Base-by-base conservation (phyloP, 2,329 filamentous ascomycete genomes). In the Trichocomaceae sp. region DNA sequence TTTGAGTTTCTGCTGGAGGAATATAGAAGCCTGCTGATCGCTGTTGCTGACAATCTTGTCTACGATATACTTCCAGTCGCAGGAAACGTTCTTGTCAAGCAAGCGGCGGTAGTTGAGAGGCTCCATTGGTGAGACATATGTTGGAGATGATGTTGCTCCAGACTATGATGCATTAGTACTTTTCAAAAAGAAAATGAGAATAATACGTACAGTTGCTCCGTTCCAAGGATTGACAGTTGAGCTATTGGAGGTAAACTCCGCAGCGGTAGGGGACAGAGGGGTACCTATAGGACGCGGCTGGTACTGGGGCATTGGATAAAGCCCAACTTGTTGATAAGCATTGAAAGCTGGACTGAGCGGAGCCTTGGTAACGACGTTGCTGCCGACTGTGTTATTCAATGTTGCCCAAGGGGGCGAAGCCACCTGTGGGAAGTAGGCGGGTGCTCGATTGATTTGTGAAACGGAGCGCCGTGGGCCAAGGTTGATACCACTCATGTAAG, bases 21-120 rank as follows among this genome's bases (percentile, higher is more conserved):
- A 99, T 65, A 99, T 97, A 2, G 93, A 99, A 9, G 95, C 93
- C 73, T 99, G 93, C 72, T 99, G 93, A 68, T 99, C 93, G 71
- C 99, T 97, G 76, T 91, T 96, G 82, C 90, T 95, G 62, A 99
- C 91, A 68, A 99, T 99, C 79, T 97, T 97, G 77, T 99, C 92
- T 54, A 99, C 93, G 63, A 99, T 96, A 70, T 96, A 96, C 75
- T 93, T 95, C 93, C 92, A 99, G 76, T 99, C 95, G 75, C 92
- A 97, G 66, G 88, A 95, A 72, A 95, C 90, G 68, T 92, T 96
- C 66, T 91, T 90, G 67, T 99, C 93, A 47, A 97, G 83, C 39
- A 99, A 81, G 54, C 91, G 90, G 58, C 93, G 90, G 67, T 97
- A 99, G 73, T 99, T 97, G 64, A 97, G 81, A 10, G 92, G 93